Base-by-base conservation (phyloP, 148 eudicot species). In the Nyssa sinensis region DNA sequence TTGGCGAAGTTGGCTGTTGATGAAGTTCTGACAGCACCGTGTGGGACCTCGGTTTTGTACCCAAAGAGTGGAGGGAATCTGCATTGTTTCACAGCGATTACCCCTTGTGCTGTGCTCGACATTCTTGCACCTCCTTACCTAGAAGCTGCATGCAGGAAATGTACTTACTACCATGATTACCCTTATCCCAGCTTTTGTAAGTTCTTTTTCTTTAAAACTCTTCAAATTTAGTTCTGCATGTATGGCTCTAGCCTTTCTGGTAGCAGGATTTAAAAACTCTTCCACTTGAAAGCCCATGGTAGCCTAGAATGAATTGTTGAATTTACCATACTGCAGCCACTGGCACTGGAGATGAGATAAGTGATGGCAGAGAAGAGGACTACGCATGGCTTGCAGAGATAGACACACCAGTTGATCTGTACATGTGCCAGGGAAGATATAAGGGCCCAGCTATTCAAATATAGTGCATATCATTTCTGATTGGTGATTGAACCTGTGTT, bases 31-130 rank as follows among this genome's bases (percentile, higher is more conserved):
- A 86, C 97, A 51, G 96, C 97, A 71, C 96, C 99, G 3, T 86
- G 91, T 60, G 85, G 76, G 55, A 86, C 99, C 75, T 81, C 90
- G 21, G 80, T 89, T 71, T 78, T 95, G 76, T 93, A 85, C 70
- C 99, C 99, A 39, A 90, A 60, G 69, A 88, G 81, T 62, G 99
- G 94, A 69, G 99, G 97, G 16, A 95, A 95, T 72, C 60, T 95
- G 73, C 99, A 95, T 74, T 90, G 89, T 82, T 95, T 95, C 79
- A 95, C 97, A 13, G 99, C 99, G 58, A 39, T 93, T 59, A 83
- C 91, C 59, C 93, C 94, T 25, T 95, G 99, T 86, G 97, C 99
- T 16, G 87, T 95, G 72, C 89, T 95, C 64, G 99, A 95, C 87
- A 78, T 95, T 62, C 97, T 95, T 66, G 80, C 97, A 12, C 99